Evolutionary conservation across 169 alveolate species (phyloP).

Genomic region (Plasmodium gaboni): DNA sequence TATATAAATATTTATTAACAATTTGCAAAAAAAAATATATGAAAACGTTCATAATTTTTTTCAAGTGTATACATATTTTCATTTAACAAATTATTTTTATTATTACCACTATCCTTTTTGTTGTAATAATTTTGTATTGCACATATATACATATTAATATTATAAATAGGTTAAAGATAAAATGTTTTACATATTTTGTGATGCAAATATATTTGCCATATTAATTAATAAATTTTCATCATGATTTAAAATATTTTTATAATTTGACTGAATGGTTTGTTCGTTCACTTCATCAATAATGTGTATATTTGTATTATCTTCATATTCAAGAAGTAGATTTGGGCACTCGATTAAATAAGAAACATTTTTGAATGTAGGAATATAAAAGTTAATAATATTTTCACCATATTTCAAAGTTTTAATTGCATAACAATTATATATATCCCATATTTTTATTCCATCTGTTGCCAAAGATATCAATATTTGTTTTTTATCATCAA

Average conservation of each 20-base stretch:
- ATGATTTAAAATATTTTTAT: background rate
- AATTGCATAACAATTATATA: constrained; percentile 65
- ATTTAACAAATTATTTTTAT: background rate
- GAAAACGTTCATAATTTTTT: background rate
- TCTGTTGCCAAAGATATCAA: constrained; percentile 70
- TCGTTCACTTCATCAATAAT: constrained; percentile 14
- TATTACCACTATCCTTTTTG: no score
- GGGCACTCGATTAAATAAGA: constrained; percentile 65
- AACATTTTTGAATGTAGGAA: constrained; percentile 16
- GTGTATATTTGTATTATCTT: constrained; percentile 41
- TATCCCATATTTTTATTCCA: constrained; percentile 73
- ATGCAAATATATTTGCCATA: constrained; percentile 56
- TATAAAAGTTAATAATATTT: constrained; percentile 59
- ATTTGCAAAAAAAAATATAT: background rate
- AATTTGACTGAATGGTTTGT: background rate
- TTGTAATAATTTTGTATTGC: background rate
- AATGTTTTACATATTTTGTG: constrained; percentile 4
- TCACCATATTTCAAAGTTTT: constrained; percentile 72
- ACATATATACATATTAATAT: background rate
- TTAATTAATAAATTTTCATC: constrained; percentile 51
- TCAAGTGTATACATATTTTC: background rate
- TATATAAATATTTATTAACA: no score
- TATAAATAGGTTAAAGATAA: no score
- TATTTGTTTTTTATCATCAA: constrained; percentile 56
- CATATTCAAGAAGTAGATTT: constrained; percentile 51